These are phyloP conservation scores for Bauhinia variegata DNA, from an alignment of 306 rosid genomes.

Conservation along the genomic window DNA sequence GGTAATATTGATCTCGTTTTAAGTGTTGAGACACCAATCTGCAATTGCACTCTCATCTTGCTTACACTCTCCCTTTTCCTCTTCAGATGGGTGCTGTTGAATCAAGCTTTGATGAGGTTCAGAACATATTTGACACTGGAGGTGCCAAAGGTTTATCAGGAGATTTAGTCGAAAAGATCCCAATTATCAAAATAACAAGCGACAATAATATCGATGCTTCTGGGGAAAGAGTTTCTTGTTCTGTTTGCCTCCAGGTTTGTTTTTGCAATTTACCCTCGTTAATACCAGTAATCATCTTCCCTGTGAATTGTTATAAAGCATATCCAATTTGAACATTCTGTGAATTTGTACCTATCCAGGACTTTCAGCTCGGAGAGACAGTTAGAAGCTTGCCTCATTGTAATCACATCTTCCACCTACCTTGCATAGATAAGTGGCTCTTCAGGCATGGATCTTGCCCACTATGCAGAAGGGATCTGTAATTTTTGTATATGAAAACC, in stretches of 20 bases:
- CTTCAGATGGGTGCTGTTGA: slow-evolving; percentile 96
- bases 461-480: slow-evolving; percentile 97
- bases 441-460: slow-evolving; percentile 98
- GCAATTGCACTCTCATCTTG: slow-evolving; percentile 26
- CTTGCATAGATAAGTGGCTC: slow-evolving; percentile 99
- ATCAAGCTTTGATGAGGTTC: slow-evolving; percentile 79
- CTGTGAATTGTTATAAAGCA: not conserved
- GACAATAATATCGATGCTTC: slow-evolving; percentile 75
- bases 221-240: slow-evolving; percentile 83
- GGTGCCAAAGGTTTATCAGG: slow-evolving; percentile 86
- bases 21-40: slow-evolving; percentile 18
- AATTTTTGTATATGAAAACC: slow-evolving; percentile 60
- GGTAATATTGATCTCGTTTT: slow-evolving; percentile 51
- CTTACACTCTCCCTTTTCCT: slow-evolving; percentile 30
- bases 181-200: slow-evolving; percentile 68
- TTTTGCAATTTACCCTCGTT: too few species aligned
- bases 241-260: slow-evolving; percentile 96
- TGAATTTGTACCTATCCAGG: slow-evolving; percentile 56
- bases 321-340: slow-evolving; percentile 29
- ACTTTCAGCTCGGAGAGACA: slow-evolving; percentile 90
- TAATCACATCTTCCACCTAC: slow-evolving; percentile 95
- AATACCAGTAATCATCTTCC: not conserved
- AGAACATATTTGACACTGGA: slow-evolving; percentile 84
- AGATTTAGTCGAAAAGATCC: slow-evolving; percentile 82
- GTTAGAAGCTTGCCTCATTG: slow-evolving; percentile 96